phyloP scores from a whole-genome alignment of 441 rosid species.

The Arabidopsis lyrata region DNA sequence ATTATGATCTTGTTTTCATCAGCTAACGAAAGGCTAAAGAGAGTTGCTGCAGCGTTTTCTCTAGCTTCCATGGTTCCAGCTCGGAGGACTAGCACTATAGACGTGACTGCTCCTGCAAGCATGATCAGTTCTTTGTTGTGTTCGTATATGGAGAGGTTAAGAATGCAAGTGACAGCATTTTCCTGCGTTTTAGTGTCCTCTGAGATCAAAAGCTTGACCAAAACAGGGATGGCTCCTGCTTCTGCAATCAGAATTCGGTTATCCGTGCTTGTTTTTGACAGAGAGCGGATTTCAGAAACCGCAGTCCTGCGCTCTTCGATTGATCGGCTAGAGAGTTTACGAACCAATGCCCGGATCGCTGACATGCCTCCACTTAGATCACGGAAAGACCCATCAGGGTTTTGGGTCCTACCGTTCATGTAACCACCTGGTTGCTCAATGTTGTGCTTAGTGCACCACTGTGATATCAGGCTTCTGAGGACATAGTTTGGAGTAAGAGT shows the following conservation, averaged over 20 bases:
- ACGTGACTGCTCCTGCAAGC: constrained; percentile 76
- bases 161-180: constrained; percentile 79
- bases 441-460: constrained; percentile 80
- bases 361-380: constrained; percentile 59
- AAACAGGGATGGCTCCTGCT: constrained; percentile 73
- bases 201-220: constrained; percentile 61
- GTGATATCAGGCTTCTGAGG: constrained; percentile 78
- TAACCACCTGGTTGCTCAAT: constrained; percentile 70
- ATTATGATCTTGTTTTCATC: constrained; percentile 72
- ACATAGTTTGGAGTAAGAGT: constrained; percentile 92
- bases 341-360: constrained; percentile 68
- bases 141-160: constrained; percentile 87
- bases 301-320: constrained; percentile 68
- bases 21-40: constrained; percentile 74
- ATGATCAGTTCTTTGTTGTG: constrained; percentile 80
- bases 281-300: constrained; percentile 73
- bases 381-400: constrained; percentile 32
- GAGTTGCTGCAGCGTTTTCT: constrained; percentile 92
- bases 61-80: constrained; percentile 76
- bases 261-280: constrained; percentile 74
- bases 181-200: constrained; percentile 79
- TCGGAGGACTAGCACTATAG: constrained; percentile 70
- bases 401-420: constrained; percentile 65
- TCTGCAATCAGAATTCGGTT: constrained; percentile 72
- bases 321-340: constrained; percentile 59